Percentiles rank a stretch among this genome's conserved stretches.
These are phyloP conservation scores for Trametes versicolor DNA, from an alignment of 1,284 basidiomycete species.

Conservation along the genomic window DNA sequence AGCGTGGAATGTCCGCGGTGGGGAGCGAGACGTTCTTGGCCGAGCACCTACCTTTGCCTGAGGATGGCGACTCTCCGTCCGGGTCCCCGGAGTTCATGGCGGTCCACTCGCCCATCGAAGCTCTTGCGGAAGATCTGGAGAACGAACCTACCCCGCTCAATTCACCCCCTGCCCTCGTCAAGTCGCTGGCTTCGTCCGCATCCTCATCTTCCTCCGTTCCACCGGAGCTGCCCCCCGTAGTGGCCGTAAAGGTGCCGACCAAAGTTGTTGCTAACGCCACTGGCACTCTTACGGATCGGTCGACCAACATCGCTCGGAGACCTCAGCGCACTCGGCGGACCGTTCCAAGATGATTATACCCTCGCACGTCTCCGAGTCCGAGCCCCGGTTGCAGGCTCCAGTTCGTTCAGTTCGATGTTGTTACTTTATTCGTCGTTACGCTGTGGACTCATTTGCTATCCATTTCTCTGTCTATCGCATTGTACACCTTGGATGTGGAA, in stretches of 20 bases:
- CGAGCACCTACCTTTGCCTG: slow-evolving; percentile 40
- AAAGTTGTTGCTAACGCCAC: slow-evolving; percentile 38
- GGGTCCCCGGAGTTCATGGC: slow-evolving; percentile 28
- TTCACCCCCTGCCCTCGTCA: slow-evolving; percentile 27
- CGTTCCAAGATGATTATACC: slow-evolving; percentile 30
- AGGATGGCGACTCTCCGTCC: slow-evolving; percentile 26
- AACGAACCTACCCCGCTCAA: slow-evolving; percentile 33
- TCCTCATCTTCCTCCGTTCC: slow-evolving; percentile 44
- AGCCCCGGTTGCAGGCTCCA: not conserved
- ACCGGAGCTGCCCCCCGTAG: slow-evolving; percentile 28
- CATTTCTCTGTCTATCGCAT: slow-evolving; percentile 13
- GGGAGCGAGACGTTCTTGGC: slow-evolving; percentile 49
- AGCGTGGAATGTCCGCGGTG: slow-evolving; percentile 43
- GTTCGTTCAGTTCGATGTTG: slow-evolving; percentile 9
- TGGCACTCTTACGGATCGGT: slow-evolving; percentile 48
- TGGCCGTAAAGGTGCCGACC: slow-evolving; percentile 32
- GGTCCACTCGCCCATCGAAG: slow-evolving; percentile 32
- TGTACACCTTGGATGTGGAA: slow-evolving; percentile 24
- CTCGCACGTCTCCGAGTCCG: not conserved
- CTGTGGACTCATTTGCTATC: slow-evolving; percentile 21
- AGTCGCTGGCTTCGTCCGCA: slow-evolving; percentile 47
- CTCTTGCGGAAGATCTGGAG: slow-evolving; percentile 36
- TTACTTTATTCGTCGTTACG: slow-evolving; percentile 15
- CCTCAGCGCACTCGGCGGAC: slow-evolving; percentile 33
- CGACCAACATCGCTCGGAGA: slow-evolving; percentile 43